A percentile compares a stretch with the other conserved stretches of the same genome.
These are phyloP conservation scores for Davidsoniella neocaledoniae DNA, from an alignment of 2,329 filamentous ascomycete genomes.

Conservation along the genomic window DNA sequence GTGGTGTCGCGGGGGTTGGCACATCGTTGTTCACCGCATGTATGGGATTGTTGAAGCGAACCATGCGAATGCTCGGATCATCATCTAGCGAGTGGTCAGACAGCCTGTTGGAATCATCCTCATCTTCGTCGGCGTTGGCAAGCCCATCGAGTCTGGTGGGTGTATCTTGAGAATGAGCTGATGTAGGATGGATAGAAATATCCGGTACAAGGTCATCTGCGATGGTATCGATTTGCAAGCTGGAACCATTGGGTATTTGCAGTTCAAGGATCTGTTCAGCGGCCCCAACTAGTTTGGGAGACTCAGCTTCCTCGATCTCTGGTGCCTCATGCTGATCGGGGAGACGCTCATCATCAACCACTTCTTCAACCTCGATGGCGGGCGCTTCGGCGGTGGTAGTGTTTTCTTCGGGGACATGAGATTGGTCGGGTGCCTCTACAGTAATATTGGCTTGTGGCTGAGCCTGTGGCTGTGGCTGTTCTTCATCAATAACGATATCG, in stretches of 20 bases:
- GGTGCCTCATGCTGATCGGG: background rate
- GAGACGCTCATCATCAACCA: background rate
- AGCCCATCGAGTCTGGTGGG: background rate
- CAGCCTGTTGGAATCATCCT: background rate
- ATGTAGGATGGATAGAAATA: background rate
- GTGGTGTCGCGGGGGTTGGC: background rate
- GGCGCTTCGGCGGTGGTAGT: too few relatives aligned
- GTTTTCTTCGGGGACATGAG: too few relatives aligned
- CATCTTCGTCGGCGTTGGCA: background rate
- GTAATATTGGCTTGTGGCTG: background rate
- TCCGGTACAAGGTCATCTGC: background rate
- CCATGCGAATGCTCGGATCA: constrained; percentile 8
- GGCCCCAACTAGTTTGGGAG: background rate
- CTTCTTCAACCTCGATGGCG: constrained; percentile 3
- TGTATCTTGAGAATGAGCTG: background rate
- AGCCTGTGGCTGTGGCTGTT: too few relatives aligned
- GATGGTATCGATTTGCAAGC: too few relatives aligned
- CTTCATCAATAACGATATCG: background rate
- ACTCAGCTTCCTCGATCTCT: background rate
- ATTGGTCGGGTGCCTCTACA: background rate
- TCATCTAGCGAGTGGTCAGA: constrained; percentile 1
- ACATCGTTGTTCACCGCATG: background rate
- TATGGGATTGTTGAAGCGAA: background rate
- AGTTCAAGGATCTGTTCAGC: background rate
- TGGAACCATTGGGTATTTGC: too few relatives aligned